Evolutionary conservation across 192 early-diverging fungal species (phyloP).

Genomic region (Mortierella antarctica): DNA sequence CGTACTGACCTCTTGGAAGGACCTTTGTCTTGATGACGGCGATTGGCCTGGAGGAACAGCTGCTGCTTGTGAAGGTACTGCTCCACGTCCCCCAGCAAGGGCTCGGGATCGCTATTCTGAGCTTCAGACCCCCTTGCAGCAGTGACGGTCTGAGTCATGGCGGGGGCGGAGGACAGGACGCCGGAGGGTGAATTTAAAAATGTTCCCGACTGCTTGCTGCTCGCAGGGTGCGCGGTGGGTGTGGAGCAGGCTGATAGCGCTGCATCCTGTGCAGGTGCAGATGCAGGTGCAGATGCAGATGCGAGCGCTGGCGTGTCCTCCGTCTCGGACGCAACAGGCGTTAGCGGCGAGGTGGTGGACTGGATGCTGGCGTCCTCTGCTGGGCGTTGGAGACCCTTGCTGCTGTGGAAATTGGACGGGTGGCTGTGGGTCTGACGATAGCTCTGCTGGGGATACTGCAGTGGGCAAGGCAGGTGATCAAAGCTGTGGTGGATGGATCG

Average conservation of each 20-base stretch:
- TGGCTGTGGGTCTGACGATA: neutral
- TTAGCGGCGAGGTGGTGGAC: no score
- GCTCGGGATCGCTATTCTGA: conserved; percentile 37
- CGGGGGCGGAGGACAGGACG: neutral
- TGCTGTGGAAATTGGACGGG: no score
- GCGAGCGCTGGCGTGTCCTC: neutral
- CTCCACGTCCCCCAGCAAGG: conserved; percentile 14
- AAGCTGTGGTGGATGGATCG: conserved; percentile 2
- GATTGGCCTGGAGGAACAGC: conserved; percentile 13
- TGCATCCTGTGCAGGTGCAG: no score
- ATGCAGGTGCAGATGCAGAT: neutral
- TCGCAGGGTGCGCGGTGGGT: neutral
- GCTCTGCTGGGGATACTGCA: conserved; percentile 2
- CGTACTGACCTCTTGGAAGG: no score
- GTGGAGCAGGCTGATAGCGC: no score
- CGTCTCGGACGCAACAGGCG: no score
- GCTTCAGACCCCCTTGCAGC: conserved; percentile 7
- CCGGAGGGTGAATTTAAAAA: no score
- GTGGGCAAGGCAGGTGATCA: neutral
- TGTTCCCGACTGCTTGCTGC: no score
- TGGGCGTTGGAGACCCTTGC: no score
- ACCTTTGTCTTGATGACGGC: neutral
- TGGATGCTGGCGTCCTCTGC: no score
- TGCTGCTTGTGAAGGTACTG: conserved; percentile 18
- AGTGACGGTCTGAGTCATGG: conserved; percentile 1